Conservation (phyloP, 1,284 basidiomycete species). For the Termitomyces sp. region DNA sequence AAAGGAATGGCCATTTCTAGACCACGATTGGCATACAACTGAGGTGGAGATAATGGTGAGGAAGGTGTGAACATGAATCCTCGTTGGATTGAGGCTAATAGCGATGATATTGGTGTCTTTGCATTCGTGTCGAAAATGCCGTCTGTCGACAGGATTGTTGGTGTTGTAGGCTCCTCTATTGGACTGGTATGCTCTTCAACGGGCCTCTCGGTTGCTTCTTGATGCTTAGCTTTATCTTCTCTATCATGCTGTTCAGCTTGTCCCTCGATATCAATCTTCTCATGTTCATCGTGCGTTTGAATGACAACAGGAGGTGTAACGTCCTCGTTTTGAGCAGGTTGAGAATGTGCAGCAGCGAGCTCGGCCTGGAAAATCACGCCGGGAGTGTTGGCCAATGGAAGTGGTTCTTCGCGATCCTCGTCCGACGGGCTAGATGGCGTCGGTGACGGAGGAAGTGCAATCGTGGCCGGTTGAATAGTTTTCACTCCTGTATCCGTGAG, state of each 20-base stretch:
- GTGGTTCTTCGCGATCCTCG: neutral
- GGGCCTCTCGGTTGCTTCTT: neutral
- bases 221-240: neutral
- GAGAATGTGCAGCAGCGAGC: neutral
- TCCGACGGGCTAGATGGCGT: neutral
- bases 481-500: neutral
- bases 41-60: constrained; percentile 53
- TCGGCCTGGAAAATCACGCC: neutral
- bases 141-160: constrained; percentile 6
- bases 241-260: neutral
- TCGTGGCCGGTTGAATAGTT: constrained; percentile 8
- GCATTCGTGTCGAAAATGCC: constrained; percentile 12
- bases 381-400: constrained; percentile 10
- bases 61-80: constrained; percentile 63
- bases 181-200: neutral
- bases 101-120: constrained; percentile 62
- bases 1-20: constrained; percentile 6
- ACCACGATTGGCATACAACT: constrained; percentile 33
- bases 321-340: neutral
- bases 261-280: neutral
- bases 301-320: neutral
- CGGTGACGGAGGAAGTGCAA: constrained; percentile 21
- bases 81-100: constrained; percentile 62
- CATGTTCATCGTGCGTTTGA: neutral
- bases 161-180: constrained; percentile 3